A percentile compares a stretch with the other conserved stretches of the same genome.
Conservation (phyloP, 2,329 filamentous ascomycete genomes). For the Trichoderma pleuroti region DNA sequence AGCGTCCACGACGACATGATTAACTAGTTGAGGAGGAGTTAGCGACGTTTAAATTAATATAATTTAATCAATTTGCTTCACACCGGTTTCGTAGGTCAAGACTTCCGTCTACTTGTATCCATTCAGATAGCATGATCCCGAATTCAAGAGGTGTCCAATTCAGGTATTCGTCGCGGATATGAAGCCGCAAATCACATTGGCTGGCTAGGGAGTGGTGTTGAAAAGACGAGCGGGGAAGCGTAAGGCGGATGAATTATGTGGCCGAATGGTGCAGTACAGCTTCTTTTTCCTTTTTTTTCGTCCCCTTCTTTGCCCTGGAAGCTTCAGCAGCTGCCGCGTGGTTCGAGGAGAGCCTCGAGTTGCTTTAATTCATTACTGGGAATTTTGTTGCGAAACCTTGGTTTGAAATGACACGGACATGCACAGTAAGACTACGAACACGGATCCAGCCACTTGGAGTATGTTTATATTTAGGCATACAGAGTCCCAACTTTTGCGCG, state of each 20-base stretch:
- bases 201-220: neutral
- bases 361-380: neutral
- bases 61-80: neutral
- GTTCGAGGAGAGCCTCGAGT: neutral
- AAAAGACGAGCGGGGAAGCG: neutral
- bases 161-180: neutral
- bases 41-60: neutral
- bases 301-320: neutral
- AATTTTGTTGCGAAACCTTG: neutral
- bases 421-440: neutral
- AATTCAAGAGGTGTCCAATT: neutral
- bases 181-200: neutral
- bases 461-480: neutral
- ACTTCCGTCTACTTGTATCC: neutral
- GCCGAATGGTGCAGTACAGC: neutral
- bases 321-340: neutral
- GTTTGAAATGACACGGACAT: neutral
- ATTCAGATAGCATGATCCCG: neutral
- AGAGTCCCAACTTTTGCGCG: neutral
- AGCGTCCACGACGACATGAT: neutral
- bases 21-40: no score
- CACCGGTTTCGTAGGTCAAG: neutral
- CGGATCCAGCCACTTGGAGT: neutral
- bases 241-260: constrained; percentile 7
- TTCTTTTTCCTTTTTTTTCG: neutral